A percentile compares a stretch with the other conserved stretches of the same genome.
Conservation (phyloP, 106 monocot species). For the Acorus calamus region DNA sequence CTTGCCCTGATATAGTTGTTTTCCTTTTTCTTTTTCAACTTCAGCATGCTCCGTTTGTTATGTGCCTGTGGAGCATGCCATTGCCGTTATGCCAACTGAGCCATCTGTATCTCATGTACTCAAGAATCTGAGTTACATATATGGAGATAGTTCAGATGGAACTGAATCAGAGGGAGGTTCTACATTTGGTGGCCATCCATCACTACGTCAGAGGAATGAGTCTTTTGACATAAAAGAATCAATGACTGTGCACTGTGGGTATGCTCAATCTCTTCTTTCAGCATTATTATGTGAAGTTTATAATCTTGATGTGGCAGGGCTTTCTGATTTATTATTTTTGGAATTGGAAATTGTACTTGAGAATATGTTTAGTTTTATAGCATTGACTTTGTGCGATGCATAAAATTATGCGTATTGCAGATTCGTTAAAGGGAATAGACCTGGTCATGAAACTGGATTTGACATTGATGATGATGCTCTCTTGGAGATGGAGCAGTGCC, state of each 20-base stretch:
- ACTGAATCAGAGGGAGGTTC: conserved; percentile 41
- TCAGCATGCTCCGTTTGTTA: conserved; percentile 89
- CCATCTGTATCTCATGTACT: conserved; percentile 67
- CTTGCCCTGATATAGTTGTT: neutral
- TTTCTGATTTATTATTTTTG: neutral
- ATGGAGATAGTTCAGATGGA: conserved; percentile 26
- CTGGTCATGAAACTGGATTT: conserved; percentile 74
- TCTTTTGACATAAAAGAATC: conserved; percentile 56
- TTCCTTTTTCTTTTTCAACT: conserved; percentile 11
- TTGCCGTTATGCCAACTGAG: conserved; percentile 44
- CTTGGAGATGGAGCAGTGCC: conserved; percentile 85
- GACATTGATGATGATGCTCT: conserved; percentile 70
- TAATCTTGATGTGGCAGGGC: no score
- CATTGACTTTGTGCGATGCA: no score
- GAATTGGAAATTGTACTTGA: neutral
- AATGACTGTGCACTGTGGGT: conserved; percentile 84
- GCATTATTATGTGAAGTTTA: neutral
- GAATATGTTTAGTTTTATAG: no score
- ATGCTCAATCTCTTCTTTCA: conserved; percentile 16
- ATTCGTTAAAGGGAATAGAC: conserved; percentile 70
- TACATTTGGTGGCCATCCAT: conserved; percentile 55
- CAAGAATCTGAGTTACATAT: conserved; percentile 44
- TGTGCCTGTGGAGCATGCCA: conserved; percentile 62
- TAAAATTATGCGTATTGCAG: conserved; percentile 16
- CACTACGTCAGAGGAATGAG: conserved; percentile 46